phyloP scores from a whole-genome alignment of 2,329 filamentous ascomycete species.

The Dryadomyces sulphureus region DNA sequence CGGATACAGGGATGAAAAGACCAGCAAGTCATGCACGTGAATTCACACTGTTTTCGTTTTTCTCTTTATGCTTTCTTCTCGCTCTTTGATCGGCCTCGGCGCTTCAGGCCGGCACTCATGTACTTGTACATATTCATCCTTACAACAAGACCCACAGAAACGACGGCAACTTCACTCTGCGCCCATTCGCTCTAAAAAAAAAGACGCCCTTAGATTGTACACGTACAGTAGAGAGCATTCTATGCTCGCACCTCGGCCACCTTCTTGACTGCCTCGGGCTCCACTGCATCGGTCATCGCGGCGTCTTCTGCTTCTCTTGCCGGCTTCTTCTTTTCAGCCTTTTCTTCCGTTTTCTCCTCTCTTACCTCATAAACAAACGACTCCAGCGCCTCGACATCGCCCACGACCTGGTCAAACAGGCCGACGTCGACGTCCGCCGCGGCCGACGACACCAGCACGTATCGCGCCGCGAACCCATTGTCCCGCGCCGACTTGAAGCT shows the following conservation, averaged over 20 bases:
- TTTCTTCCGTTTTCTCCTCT: background rate
- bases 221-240: too few relatives aligned
- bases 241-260: background rate
- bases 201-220: too few relatives aligned
- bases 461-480: constrained; percentile 38
- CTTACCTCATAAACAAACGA: constrained; percentile 28
- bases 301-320: constrained; percentile 2
- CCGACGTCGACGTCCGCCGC: constrained; percentile 19
- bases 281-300: constrained; percentile 4
- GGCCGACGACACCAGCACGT: constrained; percentile 28
- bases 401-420: constrained; percentile 34
- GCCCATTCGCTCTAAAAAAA: too few relatives aligned
- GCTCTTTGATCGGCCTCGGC: too few relatives aligned
- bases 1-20: background rate
- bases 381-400: constrained; percentile 33
- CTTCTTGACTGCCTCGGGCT: background rate
- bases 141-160: too few relatives aligned
- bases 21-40: background rate
- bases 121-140: too few relatives aligned
- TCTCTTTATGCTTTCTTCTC: constrained; percentile 3
- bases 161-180: too few relatives aligned
- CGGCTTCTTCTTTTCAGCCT: background rate
- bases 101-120: too few relatives aligned
- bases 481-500: constrained; percentile 42
- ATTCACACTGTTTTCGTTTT: background rate